Conservation (phyloP, 345 rosid species). For the Eucalyptus melliodora region DNA sequence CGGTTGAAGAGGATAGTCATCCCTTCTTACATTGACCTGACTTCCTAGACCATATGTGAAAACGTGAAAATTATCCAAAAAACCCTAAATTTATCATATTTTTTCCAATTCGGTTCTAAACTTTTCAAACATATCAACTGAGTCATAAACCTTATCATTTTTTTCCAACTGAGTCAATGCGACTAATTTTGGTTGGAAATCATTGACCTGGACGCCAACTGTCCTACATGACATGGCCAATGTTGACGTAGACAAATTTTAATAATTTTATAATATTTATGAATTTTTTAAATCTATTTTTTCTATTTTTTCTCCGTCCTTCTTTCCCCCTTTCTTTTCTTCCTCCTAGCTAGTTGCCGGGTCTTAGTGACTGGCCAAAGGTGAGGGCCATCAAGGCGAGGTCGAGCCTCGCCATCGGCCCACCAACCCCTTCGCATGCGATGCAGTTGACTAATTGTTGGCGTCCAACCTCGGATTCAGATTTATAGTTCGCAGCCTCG, state of each 20-base stretch:
- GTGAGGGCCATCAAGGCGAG: background rate
- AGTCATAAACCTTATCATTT: background rate
- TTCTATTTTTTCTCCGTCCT: background rate
- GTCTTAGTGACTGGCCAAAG: background rate
- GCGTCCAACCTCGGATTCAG: background rate
- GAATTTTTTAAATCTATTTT: no score
- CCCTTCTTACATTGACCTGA: background rate
- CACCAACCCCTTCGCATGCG: background rate
- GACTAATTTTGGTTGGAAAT: no score
- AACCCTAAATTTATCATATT: no score
- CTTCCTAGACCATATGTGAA: background rate
- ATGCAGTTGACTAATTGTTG: background rate
- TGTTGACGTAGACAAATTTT: accelerated
- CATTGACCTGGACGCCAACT: accelerated
- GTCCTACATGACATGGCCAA: accelerated
- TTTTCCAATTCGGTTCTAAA: accelerated
- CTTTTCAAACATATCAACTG: no score
- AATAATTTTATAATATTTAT: no score
- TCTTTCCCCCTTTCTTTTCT: background rate
- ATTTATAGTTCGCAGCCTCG: background rate
- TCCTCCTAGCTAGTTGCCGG: background rate
- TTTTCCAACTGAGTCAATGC: no score
- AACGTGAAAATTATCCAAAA: background rate
- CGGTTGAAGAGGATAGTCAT: background rate
- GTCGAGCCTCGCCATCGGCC: background rate